Evolutionary conservation across 257 asterid species (phyloP).

Genomic region (Solanum etuberosum): DNA sequence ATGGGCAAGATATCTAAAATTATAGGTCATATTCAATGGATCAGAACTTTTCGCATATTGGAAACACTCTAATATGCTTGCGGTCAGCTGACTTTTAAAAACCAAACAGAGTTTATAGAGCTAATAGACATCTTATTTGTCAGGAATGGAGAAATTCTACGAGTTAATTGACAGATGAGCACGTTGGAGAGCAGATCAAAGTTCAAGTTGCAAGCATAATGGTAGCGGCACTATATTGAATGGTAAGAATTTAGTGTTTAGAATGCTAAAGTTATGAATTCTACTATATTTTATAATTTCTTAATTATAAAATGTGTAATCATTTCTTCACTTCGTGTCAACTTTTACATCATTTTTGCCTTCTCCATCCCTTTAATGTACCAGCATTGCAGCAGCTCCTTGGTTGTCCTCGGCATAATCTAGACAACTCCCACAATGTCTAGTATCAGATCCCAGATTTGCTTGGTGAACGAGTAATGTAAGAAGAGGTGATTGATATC

Average conservation of each 20-base stretch:
- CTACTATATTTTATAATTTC: not conserved
- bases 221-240: not conserved
- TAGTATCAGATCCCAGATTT: not conserved
- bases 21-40: not conserved
- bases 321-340: not conserved
- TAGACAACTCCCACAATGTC: not conserved
- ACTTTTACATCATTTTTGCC: not conserved
- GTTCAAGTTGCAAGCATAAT: not conserved
- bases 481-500: not conserved
- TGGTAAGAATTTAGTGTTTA: not conserved
- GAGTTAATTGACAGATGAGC: not conserved
- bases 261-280: not conserved
- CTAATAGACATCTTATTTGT: not conserved
- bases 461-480: not conserved
- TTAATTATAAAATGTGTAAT: not conserved
- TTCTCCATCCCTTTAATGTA: not conserved
- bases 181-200: not conserved
- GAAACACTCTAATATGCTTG: not conserved
- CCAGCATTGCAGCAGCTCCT: not conserved
- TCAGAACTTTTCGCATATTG: not conserved
- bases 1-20: not conserved
- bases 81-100: not conserved
- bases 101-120: not conserved
- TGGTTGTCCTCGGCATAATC: not conserved
- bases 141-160: not conserved